Percentiles rank a stretch among this genome's conserved stretches.
These are phyloP conservation scores for Gossypium aridum DNA, from an alignment of 441 rosid genomes.

Conservation along the genomic window DNA sequence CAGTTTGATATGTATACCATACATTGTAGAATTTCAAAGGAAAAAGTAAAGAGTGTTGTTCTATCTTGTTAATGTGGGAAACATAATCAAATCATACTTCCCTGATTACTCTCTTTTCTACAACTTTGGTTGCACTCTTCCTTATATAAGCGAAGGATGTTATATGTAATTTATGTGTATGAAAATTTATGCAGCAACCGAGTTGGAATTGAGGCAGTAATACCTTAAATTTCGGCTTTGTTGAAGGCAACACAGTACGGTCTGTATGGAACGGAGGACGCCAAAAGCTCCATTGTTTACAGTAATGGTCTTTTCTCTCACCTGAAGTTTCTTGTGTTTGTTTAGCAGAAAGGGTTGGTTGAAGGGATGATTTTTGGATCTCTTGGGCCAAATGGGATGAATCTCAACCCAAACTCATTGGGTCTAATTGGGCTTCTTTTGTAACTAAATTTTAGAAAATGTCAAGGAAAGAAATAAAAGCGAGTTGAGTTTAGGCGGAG, in stretches of 20 bases:
- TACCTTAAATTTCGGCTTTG: background rate
- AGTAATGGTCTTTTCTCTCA: background rate
- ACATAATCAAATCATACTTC: too few species aligned
- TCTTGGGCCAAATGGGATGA: background rate
- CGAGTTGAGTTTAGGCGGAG: too few species aligned
- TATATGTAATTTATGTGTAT: too few species aligned
- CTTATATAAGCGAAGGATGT: too few species aligned
- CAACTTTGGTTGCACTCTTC: background rate
- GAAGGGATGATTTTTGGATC: background rate
- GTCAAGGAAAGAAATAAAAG: too few species aligned
- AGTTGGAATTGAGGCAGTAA: too few species aligned
- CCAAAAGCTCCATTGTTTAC: conserved; percentile 15
- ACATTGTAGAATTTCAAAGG: background rate
- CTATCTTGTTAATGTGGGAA: background rate
- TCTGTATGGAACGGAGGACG: background rate
- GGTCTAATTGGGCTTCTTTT: background rate
- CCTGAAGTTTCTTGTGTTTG: background rate
- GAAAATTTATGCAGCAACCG: too few species aligned
- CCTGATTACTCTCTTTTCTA: too few species aligned
- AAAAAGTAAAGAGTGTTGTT: background rate
- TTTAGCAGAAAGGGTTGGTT: background rate
- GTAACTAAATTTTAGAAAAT: background rate
- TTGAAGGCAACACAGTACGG: background rate
- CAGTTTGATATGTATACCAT: background rate
- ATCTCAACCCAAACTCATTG: background rate